Evolutionary conservation across 2,329 filamentous ascomycete genomes (phyloP).

Genomic region (Diaporthe capsici): DNA sequence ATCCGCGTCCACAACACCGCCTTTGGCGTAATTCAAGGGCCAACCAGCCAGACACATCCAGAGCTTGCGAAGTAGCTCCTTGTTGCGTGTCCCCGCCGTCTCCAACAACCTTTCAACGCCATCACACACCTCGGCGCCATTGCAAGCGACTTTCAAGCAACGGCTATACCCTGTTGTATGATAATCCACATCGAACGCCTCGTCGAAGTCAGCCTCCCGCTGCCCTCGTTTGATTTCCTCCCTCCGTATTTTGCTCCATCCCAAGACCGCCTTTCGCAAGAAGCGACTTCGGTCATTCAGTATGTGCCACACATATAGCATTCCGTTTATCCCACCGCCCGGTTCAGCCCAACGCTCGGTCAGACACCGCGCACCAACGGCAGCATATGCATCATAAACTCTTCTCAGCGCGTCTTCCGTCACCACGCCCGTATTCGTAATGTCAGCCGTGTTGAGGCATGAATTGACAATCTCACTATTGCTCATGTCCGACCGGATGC

Average conservation of each 20-base stretch:
- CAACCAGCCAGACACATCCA: conserved; percentile 24
- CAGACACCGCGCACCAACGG: conserved; percentile 17
- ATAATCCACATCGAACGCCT: conserved; percentile 12
- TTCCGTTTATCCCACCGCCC: not conserved
- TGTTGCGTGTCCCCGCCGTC: conserved; percentile 10
- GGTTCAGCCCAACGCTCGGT: conserved; percentile 32
- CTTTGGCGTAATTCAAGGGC: conserved; percentile 28
- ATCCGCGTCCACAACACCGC: conserved; percentile 7
- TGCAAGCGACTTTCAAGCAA: conserved; percentile 16
- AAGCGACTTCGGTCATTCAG: conserved; percentile 18
- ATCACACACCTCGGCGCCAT: conserved; percentile 21
- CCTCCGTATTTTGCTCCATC: conserved; percentile 17
- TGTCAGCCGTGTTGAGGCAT: conserved; percentile 23
- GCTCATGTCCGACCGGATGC: conserved; percentile 15
- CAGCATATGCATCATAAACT: conserved; percentile 27
- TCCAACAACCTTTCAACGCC: conserved; percentile 9
- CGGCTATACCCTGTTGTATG: conserved; percentile 30
- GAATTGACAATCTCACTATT: conserved; percentile 22
- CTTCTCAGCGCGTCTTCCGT: conserved; percentile 16
- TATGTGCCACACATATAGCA: conserved; percentile 30
- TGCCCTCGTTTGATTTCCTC: not conserved
- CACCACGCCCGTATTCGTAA: conserved; percentile 20
- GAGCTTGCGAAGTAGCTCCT: conserved; percentile 7
- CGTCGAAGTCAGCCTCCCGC: conserved; percentile 29
- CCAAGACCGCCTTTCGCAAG: conserved; percentile 18